These are phyloP conservation scores for Cryphonectria radicalis DNA, from an alignment of 2,329 filamentous ascomycete species.

Conservation along the genomic window DNA sequence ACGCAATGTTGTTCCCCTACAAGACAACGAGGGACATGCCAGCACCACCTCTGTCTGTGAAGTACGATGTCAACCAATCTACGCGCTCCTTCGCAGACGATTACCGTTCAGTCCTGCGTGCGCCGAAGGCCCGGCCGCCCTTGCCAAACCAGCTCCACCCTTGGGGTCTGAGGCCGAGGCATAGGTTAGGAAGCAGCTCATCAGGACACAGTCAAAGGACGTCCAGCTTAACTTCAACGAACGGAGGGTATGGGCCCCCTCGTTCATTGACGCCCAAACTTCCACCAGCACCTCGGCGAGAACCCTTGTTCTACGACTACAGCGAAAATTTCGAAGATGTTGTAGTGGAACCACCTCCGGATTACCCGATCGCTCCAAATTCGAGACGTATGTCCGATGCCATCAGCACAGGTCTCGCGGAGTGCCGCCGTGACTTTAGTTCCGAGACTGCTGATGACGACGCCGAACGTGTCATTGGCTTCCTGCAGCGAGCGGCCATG, in stretches of 20 bases:
- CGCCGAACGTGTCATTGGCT: constrained; percentile 16
- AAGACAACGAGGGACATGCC: constrained; percentile 41
- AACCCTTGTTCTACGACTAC: constrained; percentile 58
- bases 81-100: constrained; percentile 42
- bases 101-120: constrained; percentile 26
- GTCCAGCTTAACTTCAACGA: constrained; percentile 54
- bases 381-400: constrained; percentile 32
- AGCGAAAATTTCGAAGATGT: constrained; percentile 52
- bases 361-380: constrained; percentile 40
- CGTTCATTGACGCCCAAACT: constrained; percentile 34
- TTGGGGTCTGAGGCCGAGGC: constrained; percentile 38
- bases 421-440: constrained; percentile 1
- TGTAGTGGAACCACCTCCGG: constrained; percentile 17
- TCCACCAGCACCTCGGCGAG: constrained; percentile 33
- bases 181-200: constrained; percentile 42
- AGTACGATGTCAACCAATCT: constrained; percentile 47
- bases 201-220: constrained; percentile 47
- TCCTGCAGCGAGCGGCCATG: constrained; percentile 17
- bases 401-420: not conserved
- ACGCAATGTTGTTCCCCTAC: constrained; percentile 44
- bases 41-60: constrained; percentile 43
- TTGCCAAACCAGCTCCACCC: constrained; percentile 43
- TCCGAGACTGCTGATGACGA: constrained; percentile 15
- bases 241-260: constrained; percentile 50
- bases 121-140: constrained; percentile 34